Conservation (phyloP, 139 green algal genomes). For the Coccomyxa sp. region DNA sequence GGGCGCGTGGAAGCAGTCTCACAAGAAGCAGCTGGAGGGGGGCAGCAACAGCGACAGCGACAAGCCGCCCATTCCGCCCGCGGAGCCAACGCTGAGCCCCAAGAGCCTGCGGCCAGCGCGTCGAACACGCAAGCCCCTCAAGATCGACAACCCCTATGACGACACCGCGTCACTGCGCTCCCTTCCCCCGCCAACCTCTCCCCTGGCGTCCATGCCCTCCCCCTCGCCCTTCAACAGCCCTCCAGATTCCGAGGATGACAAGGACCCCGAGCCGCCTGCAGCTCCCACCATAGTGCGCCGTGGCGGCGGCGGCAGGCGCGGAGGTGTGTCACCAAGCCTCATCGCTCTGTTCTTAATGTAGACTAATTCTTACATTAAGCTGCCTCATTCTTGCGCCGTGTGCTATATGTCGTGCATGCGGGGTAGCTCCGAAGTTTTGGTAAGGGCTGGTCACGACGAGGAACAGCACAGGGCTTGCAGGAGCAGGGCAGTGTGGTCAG, state of each 20-base stretch:
- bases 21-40: neutral
- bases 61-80: neutral
- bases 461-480: no score
- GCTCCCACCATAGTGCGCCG: neutral
- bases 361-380: no score
- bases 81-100: neutral
- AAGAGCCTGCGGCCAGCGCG: constrained; percentile 3
- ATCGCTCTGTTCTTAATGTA: no score
- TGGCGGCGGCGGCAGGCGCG: neutral
- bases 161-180: neutral
- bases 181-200: neutral
- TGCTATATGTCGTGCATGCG: no score
- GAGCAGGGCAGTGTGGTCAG: no score
- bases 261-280: neutral
- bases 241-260: neutral
- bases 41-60: neutral
- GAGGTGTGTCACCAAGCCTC: neutral
- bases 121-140: neutral
- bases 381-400: no score
- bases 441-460: no score
- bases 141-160: neutral
- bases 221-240: neutral
- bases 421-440: no score
- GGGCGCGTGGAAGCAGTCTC: constrained; percentile 2
- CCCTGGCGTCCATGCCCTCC: neutral